Conservation (phyloP, 192 early-diverging fungal species). For the Coemansia sp. region DNA sequence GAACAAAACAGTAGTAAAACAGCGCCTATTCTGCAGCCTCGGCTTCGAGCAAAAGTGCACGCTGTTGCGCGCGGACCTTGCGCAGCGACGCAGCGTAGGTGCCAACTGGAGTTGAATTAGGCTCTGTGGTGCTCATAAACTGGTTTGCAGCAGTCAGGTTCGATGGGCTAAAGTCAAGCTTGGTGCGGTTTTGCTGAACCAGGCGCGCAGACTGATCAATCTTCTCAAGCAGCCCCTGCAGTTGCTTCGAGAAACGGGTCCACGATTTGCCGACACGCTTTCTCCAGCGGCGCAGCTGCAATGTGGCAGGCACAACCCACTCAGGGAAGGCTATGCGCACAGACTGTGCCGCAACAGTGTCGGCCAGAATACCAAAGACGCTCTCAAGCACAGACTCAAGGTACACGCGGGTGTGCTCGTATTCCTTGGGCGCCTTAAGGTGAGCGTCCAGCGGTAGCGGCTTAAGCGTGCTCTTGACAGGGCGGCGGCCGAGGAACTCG, state of each 20-base stretch:
- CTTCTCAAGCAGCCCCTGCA: conserved; percentile 83
- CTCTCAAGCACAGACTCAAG: conserved; percentile 82
- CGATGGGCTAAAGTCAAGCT: conserved; percentile 64
- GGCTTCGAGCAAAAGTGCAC: conserved; percentile 48
- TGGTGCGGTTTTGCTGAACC: conserved; percentile 69
- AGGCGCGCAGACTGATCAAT: conserved; percentile 77
- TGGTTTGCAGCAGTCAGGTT: conserved; percentile 53
- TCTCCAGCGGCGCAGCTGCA: conserved; percentile 82
- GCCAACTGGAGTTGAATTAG: conserved; percentile 54
- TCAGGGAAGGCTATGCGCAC: conserved; percentile 94
- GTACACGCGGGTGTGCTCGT: conserved; percentile 82
- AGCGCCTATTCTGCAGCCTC: conserved; percentile 12
- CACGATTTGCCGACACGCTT: conserved; percentile 72
- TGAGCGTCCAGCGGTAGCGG: conserved; percentile 75
- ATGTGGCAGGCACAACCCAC: conserved; percentile 79
- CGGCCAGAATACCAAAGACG: conserved; percentile 68
- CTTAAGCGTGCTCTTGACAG: conserved; percentile 80
- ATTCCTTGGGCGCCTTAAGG: conserved; percentile 80
- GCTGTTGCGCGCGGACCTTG: conserved; percentile 57
- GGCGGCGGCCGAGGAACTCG: conserved; percentile 67
- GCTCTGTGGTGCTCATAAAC: conserved; percentile 46
- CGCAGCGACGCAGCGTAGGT: conserved; percentile 50
- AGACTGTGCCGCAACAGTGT: conserved; percentile 72
- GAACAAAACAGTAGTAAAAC: not conserved
- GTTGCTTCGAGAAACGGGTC: conserved; percentile 75